A percentile compares a stretch with the other conserved stretches of the same genome.
phyloP scores from a whole-genome alignment of 306 rosid species.

The Corylus avellana region DNA sequence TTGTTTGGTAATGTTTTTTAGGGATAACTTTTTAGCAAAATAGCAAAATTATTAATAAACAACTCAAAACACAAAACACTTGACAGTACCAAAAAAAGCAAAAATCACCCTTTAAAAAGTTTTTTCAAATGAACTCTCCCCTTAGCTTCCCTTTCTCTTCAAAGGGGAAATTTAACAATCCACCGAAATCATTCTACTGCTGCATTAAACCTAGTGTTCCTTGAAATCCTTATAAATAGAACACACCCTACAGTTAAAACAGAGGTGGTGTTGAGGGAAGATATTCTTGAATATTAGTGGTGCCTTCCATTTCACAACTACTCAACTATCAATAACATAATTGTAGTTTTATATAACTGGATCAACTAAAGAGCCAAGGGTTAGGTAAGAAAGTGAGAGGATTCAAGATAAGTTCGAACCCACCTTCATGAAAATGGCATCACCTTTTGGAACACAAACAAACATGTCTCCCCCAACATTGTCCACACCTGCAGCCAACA shows the following conservation, averaged over 20 bases:
- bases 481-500: constrained; percentile 64
- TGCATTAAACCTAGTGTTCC: background rate
- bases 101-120: too few species aligned
- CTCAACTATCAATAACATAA: background rate
- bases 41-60: too few species aligned
- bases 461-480: constrained; percentile 98
- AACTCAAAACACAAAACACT: too few species aligned
- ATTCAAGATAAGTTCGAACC: constrained; percentile 1
- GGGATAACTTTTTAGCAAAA: too few species aligned
- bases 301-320: background rate
- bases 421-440: constrained; percentile 93
- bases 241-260: background rate
- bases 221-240: background rate
- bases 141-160: background rate
- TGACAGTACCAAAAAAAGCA: too few species aligned
- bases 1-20: too few species aligned
- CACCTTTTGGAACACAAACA: constrained; percentile 77
- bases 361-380: background rate
- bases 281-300: background rate
- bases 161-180: background rate
- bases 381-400: constrained; percentile 4
- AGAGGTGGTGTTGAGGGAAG: too few species aligned
- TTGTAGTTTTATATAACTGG: background rate
- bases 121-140: background rate
- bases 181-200: background rate